phyloP scores from a whole-genome alignment of 164 flowering plant species.

The Tetrastigma voinierianum region DNA sequence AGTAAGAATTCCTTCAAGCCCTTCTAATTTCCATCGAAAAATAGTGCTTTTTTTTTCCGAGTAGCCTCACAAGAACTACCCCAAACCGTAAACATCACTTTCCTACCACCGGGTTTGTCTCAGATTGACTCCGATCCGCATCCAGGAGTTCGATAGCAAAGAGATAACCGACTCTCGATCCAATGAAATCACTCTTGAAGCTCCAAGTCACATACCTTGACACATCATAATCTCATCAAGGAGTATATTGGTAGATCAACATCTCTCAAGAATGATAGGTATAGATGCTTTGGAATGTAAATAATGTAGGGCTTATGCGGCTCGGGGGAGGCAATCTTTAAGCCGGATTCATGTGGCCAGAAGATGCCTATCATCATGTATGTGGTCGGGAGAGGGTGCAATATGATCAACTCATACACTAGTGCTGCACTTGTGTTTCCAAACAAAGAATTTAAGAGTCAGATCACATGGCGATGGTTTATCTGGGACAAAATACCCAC shows the following conservation, averaged over 20 bases:
- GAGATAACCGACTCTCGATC: slow-evolving; percentile 30
- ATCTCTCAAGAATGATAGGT: slow-evolving; percentile 47
- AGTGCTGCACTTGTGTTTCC: slow-evolving; percentile 47
- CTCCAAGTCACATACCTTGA: slow-evolving; percentile 49
- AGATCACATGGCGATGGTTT: slow-evolving; percentile 45
- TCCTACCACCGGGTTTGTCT: slow-evolving; percentile 33
- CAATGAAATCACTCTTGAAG: slow-evolving; percentile 33
- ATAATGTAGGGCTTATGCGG: slow-evolving; percentile 43
- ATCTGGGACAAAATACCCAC: slow-evolving; percentile 43
- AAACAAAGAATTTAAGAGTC: slow-evolving; percentile 42
- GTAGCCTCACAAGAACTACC: slow-evolving; percentile 37
- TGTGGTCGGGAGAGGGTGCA: slow-evolving; percentile 34
- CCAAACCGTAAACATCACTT: slow-evolving; percentile 55
- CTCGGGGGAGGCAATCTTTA: slow-evolving; percentile 42
- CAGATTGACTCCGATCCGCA: slow-evolving; percentile 53
- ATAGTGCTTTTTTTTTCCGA: slow-evolving; percentile 30
- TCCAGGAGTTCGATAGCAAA: slow-evolving; percentile 36
- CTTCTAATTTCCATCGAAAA: slow-evolving; percentile 13
- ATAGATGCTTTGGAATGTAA: slow-evolving; percentile 44
- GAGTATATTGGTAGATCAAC: slow-evolving; percentile 44
- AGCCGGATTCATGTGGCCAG: slow-evolving; percentile 27
- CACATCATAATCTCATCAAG: slow-evolving; percentile 34
- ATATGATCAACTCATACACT: slow-evolving; percentile 51
- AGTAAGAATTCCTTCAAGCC: slow-evolving; percentile 24
- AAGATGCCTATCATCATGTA: slow-evolving; percentile 21